A percentile compares a stretch with the other conserved stretches of the same genome.
These are phyloP conservation scores for Geotrichum reessii DNA, from an alignment of 1,139 yeast genomes.

Conservation along the genomic window DNA sequence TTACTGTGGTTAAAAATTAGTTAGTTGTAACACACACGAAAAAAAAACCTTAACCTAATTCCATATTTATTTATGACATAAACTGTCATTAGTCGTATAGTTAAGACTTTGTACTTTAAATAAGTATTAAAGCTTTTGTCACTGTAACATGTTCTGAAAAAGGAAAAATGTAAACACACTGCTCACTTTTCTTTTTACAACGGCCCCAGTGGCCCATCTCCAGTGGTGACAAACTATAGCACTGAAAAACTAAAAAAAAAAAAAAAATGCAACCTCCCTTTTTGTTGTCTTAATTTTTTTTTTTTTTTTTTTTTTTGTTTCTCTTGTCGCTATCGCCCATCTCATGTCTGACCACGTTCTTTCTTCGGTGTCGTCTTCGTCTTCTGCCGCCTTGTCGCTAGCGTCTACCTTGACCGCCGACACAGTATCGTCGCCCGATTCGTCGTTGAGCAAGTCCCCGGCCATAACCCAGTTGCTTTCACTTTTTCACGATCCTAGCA, in stretches of 20 bases:
- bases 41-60: too few species aligned
- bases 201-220: not conserved
- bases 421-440: not conserved
- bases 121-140: not conserved
- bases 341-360: not conserved
- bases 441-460: not conserved
- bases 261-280: not conserved
- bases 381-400: not conserved
- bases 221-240: not conserved
- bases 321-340: not conserved
- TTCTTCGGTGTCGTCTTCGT: not conserved
- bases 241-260: not conserved
- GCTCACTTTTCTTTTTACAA: not conserved
- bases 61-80: too few species aligned
- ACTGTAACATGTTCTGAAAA: not conserved
- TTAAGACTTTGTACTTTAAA: not conserved
- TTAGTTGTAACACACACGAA: too few species aligned
- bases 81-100: too few species aligned
- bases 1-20: too few species aligned
- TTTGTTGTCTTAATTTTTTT: not conserved
- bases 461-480: not conserved
- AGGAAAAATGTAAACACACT: not conserved
- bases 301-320: not conserved
- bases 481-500: not conserved
- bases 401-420: not conserved